Base-by-base conservation (phyloP, 208 protist genomes). In the Trypanosoma theileri region DNA sequence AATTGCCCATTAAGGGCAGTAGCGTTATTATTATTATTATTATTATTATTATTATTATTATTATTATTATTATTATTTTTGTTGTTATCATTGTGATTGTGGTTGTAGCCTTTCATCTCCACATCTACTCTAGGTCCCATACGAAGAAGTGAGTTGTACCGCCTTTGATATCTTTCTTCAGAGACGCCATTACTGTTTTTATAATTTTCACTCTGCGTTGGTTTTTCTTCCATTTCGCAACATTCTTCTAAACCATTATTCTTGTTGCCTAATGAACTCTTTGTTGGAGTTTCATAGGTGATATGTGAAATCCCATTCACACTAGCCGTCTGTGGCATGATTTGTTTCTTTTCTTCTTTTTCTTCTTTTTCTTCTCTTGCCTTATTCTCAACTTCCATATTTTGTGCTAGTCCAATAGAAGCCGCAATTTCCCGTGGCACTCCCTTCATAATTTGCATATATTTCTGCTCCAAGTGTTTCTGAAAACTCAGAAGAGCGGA, bases 81-180 rank as follows among this genome's bases (percentile, higher is more conserved):
- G 1, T 48, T 17, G 10, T 48, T 48, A 48, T 11, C 16, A 9
- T 48, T 48, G 3, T 48, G 44, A 3, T 48, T 17, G 10, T 48
- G 16, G 44, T 48, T 48, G 41, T 45, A 45, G 41, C 6, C 6
- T 48, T 17, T 48, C 13, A 3, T 48, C 28, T 6, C 21, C 14
- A 41, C 19, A 35, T 24, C 22, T 24, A 40, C 42, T 3, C 21
- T 17, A 12, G 63, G 24, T 17, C 11, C 3, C 51, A 68, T 60
- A 42, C 63, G 63, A 24, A 68, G 42, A 40, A 68, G 42, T 24
- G 63, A 68, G 42, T 60, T 68, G 24, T 68, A 68, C 13, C 52
- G 53, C 35, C 63, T 31, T 19, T 59, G 53, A 59, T 26, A 42
- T 24, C 42, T 35, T 19, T 42, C 63, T n/a, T 68, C 52, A 11